A percentile compares a stretch with the other conserved stretches of the same genome.
Conservation (phyloP, 2,329 filamentous ascomycete species). For the Alternaria brassicae region DNA sequence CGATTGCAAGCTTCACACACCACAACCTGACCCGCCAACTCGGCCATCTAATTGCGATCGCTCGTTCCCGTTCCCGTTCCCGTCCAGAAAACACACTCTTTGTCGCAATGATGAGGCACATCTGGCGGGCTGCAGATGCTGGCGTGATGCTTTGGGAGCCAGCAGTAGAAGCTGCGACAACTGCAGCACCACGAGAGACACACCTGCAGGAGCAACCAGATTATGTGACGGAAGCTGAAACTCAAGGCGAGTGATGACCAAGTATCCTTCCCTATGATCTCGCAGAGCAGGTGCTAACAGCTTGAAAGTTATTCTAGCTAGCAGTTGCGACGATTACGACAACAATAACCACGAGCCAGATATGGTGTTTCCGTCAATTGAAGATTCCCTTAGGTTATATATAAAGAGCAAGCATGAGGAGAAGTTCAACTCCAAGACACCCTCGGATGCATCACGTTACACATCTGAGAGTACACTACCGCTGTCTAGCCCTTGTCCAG, state of each 20-base stretch:
- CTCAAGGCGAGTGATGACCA: not conserved
- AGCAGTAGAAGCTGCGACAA: not conserved
- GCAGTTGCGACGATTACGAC: not conserved
- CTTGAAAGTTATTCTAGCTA: not conserved
- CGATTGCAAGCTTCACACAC: not conserved
- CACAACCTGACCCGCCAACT: not conserved
- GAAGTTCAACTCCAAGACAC: not conserved
- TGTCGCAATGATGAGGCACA: not conserved
- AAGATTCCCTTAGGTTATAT: not conserved
- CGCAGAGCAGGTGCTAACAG: not conserved
- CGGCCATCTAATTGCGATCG: not conserved
- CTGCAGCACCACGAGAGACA: not conserved
- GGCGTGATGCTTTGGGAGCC: constrained; percentile 8
- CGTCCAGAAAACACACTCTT: no score
- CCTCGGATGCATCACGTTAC: not conserved
- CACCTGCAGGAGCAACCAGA: not conserved
- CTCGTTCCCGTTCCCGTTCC: no score
- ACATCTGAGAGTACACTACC: not conserved
- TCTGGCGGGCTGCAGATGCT: not conserved
- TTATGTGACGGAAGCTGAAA: not conserved
- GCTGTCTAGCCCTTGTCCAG: not conserved
- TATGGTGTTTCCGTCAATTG: not conserved
- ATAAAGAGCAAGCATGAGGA: not conserved
- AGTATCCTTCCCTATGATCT: not conserved
- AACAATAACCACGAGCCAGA: not conserved